Evolutionary conservation across 2,329 filamentous ascomycete genomes (phyloP).

Genomic region (Tolypocladium sp.): DNA sequence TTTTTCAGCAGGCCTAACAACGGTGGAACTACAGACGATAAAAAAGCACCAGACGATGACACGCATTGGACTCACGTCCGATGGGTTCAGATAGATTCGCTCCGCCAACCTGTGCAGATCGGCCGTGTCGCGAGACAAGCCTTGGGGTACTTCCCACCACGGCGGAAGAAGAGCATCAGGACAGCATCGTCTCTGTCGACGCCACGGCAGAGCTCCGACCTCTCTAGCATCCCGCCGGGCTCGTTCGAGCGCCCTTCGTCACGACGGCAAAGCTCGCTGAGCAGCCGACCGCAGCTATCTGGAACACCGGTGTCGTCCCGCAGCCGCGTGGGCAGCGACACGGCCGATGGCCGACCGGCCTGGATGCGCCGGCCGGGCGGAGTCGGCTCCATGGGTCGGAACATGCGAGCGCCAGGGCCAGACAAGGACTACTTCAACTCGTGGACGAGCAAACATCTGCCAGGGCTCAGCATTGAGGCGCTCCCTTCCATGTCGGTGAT

Average conservation of each 20-base stretch:
- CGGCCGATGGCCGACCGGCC: constrained; percentile 32
- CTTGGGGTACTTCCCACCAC: constrained; percentile 85
- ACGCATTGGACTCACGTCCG: constrained; percentile 76
- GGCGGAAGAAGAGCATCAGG: constrained; percentile 72
- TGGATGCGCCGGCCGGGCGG: constrained; percentile 80
- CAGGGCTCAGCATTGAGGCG: constrained; percentile 63
- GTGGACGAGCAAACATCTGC: constrained; percentile 75
- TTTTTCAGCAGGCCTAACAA: constrained; percentile 31
- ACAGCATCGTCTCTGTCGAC: constrained; percentile 59
- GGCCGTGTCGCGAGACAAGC: constrained; percentile 71
- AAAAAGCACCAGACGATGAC: constrained; percentile 39
- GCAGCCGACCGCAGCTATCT: constrained; percentile 22
- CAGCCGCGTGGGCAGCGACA: constrained; percentile 27
- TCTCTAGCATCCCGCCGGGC: constrained; percentile 35
- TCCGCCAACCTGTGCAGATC: constrained; percentile 67
- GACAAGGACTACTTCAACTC: constrained; percentile 77
- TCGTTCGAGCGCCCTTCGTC: constrained; percentile 24
- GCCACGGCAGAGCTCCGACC: constrained; percentile 56
- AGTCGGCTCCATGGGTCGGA: constrained; percentile 70
- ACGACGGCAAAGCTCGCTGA: constrained; percentile 33
- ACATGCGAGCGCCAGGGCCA: constrained; percentile 67
- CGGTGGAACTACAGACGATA: constrained; percentile 15
- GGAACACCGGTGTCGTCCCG: constrained; percentile 25
- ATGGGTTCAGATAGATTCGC: constrained; percentile 74
- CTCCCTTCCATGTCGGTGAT: constrained; percentile 58